These are phyloP conservation scores for Claviceps fusiformis DNA, from an alignment of 2,329 filamentous ascomycete genomes.

Conservation along the genomic window DNA sequence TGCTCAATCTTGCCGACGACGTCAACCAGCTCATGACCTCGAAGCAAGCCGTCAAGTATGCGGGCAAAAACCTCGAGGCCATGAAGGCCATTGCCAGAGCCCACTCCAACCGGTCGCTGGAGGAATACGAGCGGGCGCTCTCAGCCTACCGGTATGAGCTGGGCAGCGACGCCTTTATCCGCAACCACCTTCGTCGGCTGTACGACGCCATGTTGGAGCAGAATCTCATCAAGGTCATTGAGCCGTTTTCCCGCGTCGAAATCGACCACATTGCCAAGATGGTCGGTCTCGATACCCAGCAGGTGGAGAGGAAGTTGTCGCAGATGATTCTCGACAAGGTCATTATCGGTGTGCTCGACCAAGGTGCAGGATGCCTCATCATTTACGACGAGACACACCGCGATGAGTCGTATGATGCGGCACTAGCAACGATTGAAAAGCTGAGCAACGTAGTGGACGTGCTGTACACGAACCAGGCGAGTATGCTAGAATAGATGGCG, in stretches of 20 bases:
- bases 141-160: constrained; percentile 87
- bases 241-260: constrained; percentile 94
- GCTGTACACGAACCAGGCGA: constrained; percentile 94
- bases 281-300: constrained; percentile 88
- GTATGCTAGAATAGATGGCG: constrained; percentile 62
- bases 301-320: constrained; percentile 94
- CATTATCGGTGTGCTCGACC: constrained; percentile 92
- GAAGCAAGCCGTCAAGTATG: constrained; percentile 94
- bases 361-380: constrained; percentile 93
- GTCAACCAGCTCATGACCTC: constrained; percentile 89
- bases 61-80: constrained; percentile 86
- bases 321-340: constrained; percentile 99
- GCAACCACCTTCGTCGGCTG: constrained; percentile 84
- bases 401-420: constrained; percentile 88
- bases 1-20: constrained; percentile 94
- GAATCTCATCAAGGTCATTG: constrained; percentile 98
- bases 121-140: constrained; percentile 92
- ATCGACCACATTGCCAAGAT: constrained; percentile 95
- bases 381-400: constrained; percentile 92
- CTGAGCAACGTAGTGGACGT: constrained; percentile 94
- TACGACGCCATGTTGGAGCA: constrained; percentile 99
- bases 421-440: constrained; percentile 91
- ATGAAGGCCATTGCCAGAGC: constrained; percentile 98
- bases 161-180: constrained; percentile 88
- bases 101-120: constrained; percentile 86